Conservation (phyloP, 2,329 filamentous ascomycete species). For the Microsporum audouinii region DNA sequence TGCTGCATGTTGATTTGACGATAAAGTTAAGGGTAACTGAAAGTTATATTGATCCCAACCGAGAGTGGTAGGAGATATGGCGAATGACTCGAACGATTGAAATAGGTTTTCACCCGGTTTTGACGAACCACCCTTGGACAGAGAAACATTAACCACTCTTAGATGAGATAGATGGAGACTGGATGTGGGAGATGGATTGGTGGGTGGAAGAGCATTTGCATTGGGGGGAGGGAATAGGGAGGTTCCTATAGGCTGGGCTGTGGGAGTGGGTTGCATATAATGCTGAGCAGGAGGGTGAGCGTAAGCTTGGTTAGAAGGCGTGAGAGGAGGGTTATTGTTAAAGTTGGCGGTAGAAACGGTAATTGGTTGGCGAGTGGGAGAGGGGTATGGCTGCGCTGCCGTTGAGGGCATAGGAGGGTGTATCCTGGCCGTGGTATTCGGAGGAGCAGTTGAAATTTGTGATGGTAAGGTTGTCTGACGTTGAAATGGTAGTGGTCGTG, state of each 20-base stretch:
- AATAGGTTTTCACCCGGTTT: conserved; percentile 20
- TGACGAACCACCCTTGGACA: neutral
- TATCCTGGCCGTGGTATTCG: neutral
- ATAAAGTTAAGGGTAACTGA: conserved; percentile 29
- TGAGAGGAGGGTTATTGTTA: neutral
- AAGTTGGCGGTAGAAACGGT: neutral
- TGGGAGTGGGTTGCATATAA: neutral
- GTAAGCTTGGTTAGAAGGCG: neutral
- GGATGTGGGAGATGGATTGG: conserved; percentile 36
- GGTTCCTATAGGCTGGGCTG: conserved; percentile 10
- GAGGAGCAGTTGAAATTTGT: neutral
- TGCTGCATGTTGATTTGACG: conserved; percentile 19
- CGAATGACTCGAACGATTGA: conserved; percentile 26
- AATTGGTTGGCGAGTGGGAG: neutral
- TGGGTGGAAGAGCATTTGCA: conserved; percentile 26
- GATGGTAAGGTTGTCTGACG: neutral
- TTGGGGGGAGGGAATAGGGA: conserved; percentile 29
- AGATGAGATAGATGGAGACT: conserved; percentile 51
- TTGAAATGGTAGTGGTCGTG: neutral
- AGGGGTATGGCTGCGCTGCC: neutral
- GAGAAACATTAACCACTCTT: conserved; percentile 19
- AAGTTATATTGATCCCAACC: conserved; percentile 19
- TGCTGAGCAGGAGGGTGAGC: neutral
- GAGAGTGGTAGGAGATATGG: conserved; percentile 24
- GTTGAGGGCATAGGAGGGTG: neutral